Percentiles rank a stretch among this genome's conserved stretches.
Evolutionary conservation across 148 eudicot genomes (phyloP).

Genomic region (Camellia lanceoleosa): DNA sequence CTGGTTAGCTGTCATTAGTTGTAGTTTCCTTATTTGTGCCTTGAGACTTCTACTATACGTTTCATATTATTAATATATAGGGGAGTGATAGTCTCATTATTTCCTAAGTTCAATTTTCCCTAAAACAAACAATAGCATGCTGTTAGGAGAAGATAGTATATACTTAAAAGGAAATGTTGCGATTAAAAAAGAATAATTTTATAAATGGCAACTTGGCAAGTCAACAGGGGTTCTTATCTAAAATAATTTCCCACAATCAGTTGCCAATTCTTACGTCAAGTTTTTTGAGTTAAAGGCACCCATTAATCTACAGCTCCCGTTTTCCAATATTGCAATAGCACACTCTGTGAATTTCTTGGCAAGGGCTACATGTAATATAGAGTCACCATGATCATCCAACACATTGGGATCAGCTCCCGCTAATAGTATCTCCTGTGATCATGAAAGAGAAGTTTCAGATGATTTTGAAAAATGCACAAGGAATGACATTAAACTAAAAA

Average conservation of each 20-base stretch:
- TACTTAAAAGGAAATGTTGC: neutral
- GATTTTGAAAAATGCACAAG: neutral
- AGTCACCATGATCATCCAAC: conserved; percentile 79
- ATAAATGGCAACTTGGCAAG: neutral
- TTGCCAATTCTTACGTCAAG: conserved; percentile 58
- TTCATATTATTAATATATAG: too few species aligned
- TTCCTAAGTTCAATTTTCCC: too few species aligned
- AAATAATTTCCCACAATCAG: neutral
- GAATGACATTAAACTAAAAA: neutral
- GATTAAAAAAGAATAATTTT: too few species aligned
- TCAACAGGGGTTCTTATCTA: neutral
- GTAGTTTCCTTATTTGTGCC: too few species aligned
- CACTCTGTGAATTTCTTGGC: conserved; percentile 82
- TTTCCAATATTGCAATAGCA: conserved; percentile 75
- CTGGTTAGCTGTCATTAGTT: too few species aligned
- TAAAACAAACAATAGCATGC: neutral
- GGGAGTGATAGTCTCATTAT: too few species aligned
- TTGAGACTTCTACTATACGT: too few species aligned
- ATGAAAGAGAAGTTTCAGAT: conserved; percentile 11
- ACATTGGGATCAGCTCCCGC: conserved; percentile 93
- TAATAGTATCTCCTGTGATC: conserved; percentile 64
- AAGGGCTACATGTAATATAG: conserved; percentile 82
- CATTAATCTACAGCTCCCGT: conserved; percentile 80
- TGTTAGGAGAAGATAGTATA: neutral
- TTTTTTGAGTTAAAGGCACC: conserved; percentile 54